A percentile compares a stretch with the other conserved stretches of the same genome.
Evolutionary conservation across 163 green algal species (phyloP).

Genomic region (Smithsoniella earleae): DNA sequence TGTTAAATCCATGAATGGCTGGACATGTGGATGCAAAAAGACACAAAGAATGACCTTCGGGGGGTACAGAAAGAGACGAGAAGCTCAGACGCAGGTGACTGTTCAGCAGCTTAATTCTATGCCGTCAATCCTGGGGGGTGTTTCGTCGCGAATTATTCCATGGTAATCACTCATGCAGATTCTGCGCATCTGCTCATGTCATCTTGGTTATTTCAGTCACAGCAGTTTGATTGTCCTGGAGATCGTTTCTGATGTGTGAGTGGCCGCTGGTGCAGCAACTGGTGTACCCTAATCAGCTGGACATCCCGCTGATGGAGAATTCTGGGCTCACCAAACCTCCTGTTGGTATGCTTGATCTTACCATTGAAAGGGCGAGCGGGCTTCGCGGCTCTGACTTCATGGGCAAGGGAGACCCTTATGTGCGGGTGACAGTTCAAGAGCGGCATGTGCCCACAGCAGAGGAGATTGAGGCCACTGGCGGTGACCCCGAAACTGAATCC

Average conservation of each 20-base stretch:
- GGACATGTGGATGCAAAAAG: no score
- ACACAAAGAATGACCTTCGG: no score
- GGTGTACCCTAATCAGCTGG: conserved; percentile 62
- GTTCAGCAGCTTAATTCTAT: no score
- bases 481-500: not conserved
- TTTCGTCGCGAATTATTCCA: no score
- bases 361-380: conserved; percentile 25
- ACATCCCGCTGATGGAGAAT: conserved; percentile 62
- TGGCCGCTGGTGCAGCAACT: conserved; percentile 38
- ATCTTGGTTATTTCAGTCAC: no score
- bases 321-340: conserved; percentile 51
- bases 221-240: conserved; percentile 36
- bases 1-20: no score
- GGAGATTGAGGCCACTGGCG: not conserved
- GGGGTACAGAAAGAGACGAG: no score
- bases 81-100: no score
- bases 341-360: conserved; percentile 55
- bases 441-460: not conserved
- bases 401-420: conserved; percentile 52
- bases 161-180: no score
- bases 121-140: no score
- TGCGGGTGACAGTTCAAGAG: conserved; percentile 30
- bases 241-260: no score
- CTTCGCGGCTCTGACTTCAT: conserved; percentile 36
- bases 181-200: no score